phyloP scores from a whole-genome alignment of 2,329 filamentous ascomycete species.

The Biscogniauxia marginata region DNA sequence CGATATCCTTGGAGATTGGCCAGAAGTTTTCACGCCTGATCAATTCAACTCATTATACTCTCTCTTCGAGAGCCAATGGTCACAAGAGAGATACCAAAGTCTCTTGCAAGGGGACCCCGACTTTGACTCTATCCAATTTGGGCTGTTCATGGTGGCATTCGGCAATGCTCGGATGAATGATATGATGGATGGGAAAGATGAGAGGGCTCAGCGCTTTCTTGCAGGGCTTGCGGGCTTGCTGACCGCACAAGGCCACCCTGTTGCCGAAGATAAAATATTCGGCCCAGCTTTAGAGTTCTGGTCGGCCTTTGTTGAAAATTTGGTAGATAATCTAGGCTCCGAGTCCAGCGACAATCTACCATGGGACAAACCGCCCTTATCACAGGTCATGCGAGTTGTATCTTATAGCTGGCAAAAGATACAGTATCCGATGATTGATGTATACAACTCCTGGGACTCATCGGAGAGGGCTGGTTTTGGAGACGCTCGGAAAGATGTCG shows the following conservation, averaged over 20 bases:
- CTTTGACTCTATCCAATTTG: constrained; percentile 64
- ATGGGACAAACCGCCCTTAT: constrained; percentile 60
- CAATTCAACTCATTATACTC: constrained; percentile 57
- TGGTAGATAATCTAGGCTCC: constrained; percentile 57
- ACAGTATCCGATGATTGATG: constrained; percentile 59
- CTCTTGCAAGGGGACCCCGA: constrained; percentile 61
- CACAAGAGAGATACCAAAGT: constrained; percentile 51
- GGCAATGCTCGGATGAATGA: constrained; percentile 63
- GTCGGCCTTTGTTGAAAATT: constrained; percentile 71
- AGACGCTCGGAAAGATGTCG: constrained; percentile 75
- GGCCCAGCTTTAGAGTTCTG: constrained; percentile 77
- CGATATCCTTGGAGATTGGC: constrained; percentile 65
- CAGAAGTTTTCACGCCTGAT: constrained; percentile 57
- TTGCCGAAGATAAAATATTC: constrained; percentile 73
- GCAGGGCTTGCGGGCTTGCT: constrained; percentile 64
- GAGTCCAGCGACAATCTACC: constrained; percentile 43
- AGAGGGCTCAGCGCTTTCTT: constrained; percentile 54
- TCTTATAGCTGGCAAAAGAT: constrained; percentile 69
- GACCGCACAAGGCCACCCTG: constrained; percentile 63
- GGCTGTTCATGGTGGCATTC: constrained; percentile 65
- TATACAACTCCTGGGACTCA: constrained; percentile 66
- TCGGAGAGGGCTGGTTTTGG: constrained; percentile 66
- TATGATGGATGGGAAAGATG: constrained; percentile 52
- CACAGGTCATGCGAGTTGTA: constrained; percentile 61
- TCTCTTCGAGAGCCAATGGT: constrained; percentile 62